Conservation (phyloP, 768 basidiomycete species). For the Serendipita indica region DNA sequence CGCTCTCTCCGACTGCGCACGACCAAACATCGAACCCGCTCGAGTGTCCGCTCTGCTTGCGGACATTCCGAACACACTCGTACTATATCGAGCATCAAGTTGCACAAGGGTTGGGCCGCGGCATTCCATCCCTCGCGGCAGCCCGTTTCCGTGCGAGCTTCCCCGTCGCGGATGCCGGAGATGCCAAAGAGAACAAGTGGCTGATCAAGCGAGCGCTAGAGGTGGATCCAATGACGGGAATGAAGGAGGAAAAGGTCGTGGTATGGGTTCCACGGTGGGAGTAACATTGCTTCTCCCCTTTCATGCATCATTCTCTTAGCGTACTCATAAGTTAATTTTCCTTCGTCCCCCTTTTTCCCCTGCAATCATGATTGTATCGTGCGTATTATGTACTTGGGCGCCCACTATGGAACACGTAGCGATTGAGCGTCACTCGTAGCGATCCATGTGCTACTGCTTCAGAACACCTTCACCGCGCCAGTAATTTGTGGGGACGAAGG, state of each 20-base stretch:
- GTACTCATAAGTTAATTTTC: not conserved
- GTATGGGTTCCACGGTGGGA: not conserved
- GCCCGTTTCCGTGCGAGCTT: not conserved
- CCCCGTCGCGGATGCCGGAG: not conserved
- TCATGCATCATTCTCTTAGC: not conserved
- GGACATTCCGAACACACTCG: not conserved
- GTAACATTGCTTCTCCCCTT: not conserved
- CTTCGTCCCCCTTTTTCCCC: too few relatives aligned
- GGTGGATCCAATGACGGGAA: not conserved
- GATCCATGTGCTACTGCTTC: not conserved
- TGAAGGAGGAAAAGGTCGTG: not conserved
- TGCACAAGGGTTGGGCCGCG: not conserved
- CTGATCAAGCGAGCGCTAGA: not conserved
- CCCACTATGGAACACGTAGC: too few relatives aligned
- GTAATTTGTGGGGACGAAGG: conserved; percentile 74
- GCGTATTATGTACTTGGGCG: too few relatives aligned
- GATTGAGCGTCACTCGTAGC: too few relatives aligned
- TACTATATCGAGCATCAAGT: conserved; percentile 5
- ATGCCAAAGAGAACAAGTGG: conserved; percentile 9
- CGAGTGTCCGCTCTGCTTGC: not conserved
- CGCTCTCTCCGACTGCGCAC: not conserved
- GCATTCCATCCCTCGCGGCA: not conserved
- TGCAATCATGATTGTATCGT: not conserved
- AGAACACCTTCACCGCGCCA: conserved; percentile 39
- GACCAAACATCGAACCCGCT: not conserved